Base-by-base conservation (phyloP, 2,329 filamentous ascomycete species). In the Exophiala sideris region DNA sequence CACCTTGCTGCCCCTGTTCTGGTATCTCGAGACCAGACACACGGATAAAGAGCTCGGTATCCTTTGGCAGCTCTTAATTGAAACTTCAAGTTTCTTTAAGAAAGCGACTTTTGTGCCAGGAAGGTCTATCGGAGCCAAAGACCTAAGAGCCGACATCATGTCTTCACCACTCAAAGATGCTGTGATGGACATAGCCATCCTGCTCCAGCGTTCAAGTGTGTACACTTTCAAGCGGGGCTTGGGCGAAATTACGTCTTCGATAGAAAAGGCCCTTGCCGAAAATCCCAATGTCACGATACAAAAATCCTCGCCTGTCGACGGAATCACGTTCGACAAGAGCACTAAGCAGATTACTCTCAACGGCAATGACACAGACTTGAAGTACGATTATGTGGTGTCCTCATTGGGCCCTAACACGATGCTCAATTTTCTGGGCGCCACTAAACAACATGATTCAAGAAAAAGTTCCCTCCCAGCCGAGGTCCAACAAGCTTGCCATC, bases 271-370 rank as follows among this genome's bases (percentile, higher is more conserved):
- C 3, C 68, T 91, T 49, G 66, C 67, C 47, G 62, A 67, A 18
- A 80, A 76, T 50, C 64, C 69, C 1, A 89, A 88, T 50, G 84
- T 91, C 8, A 74, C 75, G 6, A 76, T 91, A 56, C 76, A 77
- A 61, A 74, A 73, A 4, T 69, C 71, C 14, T 68, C 76, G 1
- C 70, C 73, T 5, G 48, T 62, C 32, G 46, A 54, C 18, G 47
- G 45, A 33, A 45, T 59, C 42, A 38, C 10, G 29, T 57, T 52
- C 39, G 33, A 54, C 14, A 48, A 57, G 32, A 55, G 21, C 18
- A 52, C 5, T 58, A 56, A 14, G 48, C 57, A 46, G 59, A 66
- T 49, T 8, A 50, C 67, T 61, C 56, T 70, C 47, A 21, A 49
- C 42, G 7, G 5, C 11, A 49, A 34, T 3, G 18, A 46, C 9